A percentile compares a stretch with the other conserved stretches of the same genome.
Evolutionary conservation across 2,329 filamentous ascomycete genomes (phyloP).

Genomic region (Cercospora sesami): DNA sequence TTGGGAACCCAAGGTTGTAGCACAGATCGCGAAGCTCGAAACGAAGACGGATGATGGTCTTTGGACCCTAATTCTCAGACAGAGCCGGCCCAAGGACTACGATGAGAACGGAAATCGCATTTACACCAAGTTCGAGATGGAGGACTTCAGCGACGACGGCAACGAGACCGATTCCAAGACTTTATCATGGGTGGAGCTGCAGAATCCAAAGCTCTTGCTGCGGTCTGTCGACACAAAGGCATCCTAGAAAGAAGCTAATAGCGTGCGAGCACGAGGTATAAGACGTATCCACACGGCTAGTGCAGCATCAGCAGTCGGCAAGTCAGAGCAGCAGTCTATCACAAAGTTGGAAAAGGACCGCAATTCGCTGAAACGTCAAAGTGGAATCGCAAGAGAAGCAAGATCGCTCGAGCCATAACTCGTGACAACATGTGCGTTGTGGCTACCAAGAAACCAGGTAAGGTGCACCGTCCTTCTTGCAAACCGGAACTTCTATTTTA

Average conservation of each 20-base stretch:
- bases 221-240: neutral
- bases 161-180: slow-evolving; percentile 44
- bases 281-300: neutral
- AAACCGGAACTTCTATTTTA: neutral
- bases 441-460: neutral
- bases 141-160: slow-evolving; percentile 57
- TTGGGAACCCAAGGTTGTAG: slow-evolving; percentile 65
- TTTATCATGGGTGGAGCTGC: slow-evolving; percentile 4
- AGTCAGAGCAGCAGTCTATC: neutral
- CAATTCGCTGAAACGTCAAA: neutral
- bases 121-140: slow-evolving; percentile 76
- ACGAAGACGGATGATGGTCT: slow-evolving; percentile 54
- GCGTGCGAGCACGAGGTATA: neutral
- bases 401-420: neutral
- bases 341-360: neutral
- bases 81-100: slow-evolving; percentile 59
- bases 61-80: slow-evolving; percentile 60
- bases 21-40: slow-evolving; percentile 64
- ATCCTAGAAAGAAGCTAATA: slow-evolving; percentile 5
- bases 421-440: neutral
- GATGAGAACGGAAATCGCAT: slow-evolving; percentile 71
- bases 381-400: neutral
- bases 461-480: neutral
- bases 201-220: slow-evolving; percentile 13
- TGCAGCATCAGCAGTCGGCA: neutral